phyloP scores from a whole-genome alignment of 1,284 basidiomycete genomes.

The Microbotryomycetes sp. region DNA sequence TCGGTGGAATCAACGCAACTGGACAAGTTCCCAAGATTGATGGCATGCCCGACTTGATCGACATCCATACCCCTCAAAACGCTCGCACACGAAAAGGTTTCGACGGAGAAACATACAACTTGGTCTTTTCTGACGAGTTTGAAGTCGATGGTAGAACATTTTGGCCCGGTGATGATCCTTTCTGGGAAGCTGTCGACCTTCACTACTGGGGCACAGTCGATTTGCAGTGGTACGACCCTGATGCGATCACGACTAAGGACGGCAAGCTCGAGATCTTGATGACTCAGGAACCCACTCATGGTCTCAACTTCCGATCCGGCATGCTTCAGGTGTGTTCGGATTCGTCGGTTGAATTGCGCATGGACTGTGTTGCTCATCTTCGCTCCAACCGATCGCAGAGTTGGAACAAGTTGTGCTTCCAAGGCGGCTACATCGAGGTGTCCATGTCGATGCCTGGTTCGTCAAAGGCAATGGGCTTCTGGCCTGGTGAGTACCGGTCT shows the following conservation, averaged over 20 bases:
- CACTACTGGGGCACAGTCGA: slow-evolving; percentile 58
- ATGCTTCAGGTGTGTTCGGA: slow-evolving; percentile 39
- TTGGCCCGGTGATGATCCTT: slow-evolving; percentile 47
- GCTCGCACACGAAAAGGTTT: slow-evolving; percentile 33
- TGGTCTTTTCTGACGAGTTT: slow-evolving; percentile 85
- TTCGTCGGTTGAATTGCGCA: slow-evolving; percentile 11
- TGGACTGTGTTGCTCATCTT: slow-evolving; percentile 20
- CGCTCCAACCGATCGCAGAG: slow-evolving; percentile 24
- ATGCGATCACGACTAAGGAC: slow-evolving; percentile 65
- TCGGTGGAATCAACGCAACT: slow-evolving; percentile 32
- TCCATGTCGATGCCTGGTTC: slow-evolving; percentile 69
- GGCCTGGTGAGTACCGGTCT: slow-evolving; percentile 46
- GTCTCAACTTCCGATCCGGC: slow-evolving; percentile 60
- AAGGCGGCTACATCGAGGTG: slow-evolving; percentile 67
- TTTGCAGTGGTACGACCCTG: slow-evolving; percentile 56
- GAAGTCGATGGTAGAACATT: slow-evolving; percentile 55
- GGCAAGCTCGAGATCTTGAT: slow-evolving; percentile 77
- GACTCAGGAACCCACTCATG: slow-evolving; percentile 57
- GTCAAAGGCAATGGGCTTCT: slow-evolving; percentile 58
- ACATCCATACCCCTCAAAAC: slow-evolving; percentile 41
- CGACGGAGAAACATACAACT: slow-evolving; percentile 38
- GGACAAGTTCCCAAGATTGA: slow-evolving; percentile 36
- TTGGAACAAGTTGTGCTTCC: slow-evolving; percentile 65
- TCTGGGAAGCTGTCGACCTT: slow-evolving; percentile 69
- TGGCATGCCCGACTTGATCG: slow-evolving; percentile 39